Evolutionary conservation across 805 yeast genomes (phyloP).

Genomic region (Kuraishia borneana): DNA sequence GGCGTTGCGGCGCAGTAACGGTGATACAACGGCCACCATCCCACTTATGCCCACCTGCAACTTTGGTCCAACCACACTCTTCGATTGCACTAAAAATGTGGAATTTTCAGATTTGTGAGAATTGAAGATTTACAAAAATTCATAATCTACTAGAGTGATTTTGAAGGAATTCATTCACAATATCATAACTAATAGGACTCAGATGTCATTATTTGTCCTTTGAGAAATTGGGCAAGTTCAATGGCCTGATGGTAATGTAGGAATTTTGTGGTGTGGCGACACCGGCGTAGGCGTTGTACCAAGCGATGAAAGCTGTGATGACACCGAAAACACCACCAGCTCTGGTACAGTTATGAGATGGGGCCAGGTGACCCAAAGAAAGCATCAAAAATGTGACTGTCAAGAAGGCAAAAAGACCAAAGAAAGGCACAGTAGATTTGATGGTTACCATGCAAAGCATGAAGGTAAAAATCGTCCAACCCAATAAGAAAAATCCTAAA

Average conservation of each 20-base stretch:
- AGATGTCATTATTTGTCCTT: no score
- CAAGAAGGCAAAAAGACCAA: slow-evolving; percentile 39
- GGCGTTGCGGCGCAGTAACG: no score
- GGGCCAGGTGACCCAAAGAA: slow-evolving; percentile 40
- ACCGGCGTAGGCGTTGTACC: slow-evolving; percentile 69
- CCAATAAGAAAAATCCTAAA: slow-evolving; percentile 45
- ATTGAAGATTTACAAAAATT: no score
- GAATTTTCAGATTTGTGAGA: no score
- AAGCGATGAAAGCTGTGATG: slow-evolving; percentile 48
- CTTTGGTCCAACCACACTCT: no score
- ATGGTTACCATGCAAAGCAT: slow-evolving; percentile 45
- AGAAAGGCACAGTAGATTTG: slow-evolving; percentile 43
- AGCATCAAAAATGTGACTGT: slow-evolving; percentile 43
- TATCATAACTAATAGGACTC: no score
- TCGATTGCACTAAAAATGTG: no score
- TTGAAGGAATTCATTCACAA: no score
- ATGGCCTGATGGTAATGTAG: slow-evolving; percentile 30
- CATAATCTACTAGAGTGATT: no score
- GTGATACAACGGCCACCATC: no score
- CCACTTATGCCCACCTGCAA: no score
- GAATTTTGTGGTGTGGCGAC: slow-evolving; percentile 54
- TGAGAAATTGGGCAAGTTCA: slow-evolving; percentile 13
- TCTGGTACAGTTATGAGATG: slow-evolving; percentile 21
- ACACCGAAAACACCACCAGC: slow-evolving; percentile 64
- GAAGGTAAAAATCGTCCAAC: slow-evolving; percentile 57